phyloP scores from a whole-genome alignment of 2,329 filamentous ascomycete genomes.

The Beauveria rudraprayagi region DNA sequence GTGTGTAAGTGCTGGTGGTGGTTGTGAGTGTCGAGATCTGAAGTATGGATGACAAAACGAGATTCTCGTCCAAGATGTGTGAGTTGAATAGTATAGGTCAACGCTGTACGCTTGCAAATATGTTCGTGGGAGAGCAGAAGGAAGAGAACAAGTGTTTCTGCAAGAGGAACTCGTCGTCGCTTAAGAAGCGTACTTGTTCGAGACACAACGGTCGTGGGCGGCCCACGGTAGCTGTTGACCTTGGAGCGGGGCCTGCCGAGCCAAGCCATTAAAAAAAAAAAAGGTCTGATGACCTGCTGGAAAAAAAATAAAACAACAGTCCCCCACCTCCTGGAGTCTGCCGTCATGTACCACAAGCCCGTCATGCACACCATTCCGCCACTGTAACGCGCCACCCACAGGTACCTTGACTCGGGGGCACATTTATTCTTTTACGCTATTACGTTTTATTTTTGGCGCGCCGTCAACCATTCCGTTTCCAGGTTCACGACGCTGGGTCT shows the following conservation, averaged over 20 bases:
- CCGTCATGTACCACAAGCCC: background rate
- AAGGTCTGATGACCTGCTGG: background rate
- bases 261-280: background rate
- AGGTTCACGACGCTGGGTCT: too few relatives aligned
- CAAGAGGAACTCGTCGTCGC: background rate
- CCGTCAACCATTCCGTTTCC: too few relatives aligned
- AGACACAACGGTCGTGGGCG: background rate
- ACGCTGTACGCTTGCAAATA: too few relatives aligned
- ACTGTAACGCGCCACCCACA: background rate
- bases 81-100: too few relatives aligned
- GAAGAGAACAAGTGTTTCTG: background rate
- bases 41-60: background rate
- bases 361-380: background rate
- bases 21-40: conserved; percentile 25
- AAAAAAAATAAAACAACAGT: background rate
- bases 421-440: too few relatives aligned
- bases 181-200: conserved; percentile 1
- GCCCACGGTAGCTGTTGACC: conserved; percentile 3
- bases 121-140: too few relatives aligned
- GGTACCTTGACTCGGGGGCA: background rate
- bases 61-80: background rate
- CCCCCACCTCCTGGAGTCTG: background rate
- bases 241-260: conserved; percentile 2
- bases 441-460: too few relatives aligned
- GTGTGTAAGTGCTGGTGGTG: conserved; percentile 35